phyloP scores from a whole-genome alignment of 1,139 yeast species.

The Zygosaccharomyces pseudobailii region DNA sequence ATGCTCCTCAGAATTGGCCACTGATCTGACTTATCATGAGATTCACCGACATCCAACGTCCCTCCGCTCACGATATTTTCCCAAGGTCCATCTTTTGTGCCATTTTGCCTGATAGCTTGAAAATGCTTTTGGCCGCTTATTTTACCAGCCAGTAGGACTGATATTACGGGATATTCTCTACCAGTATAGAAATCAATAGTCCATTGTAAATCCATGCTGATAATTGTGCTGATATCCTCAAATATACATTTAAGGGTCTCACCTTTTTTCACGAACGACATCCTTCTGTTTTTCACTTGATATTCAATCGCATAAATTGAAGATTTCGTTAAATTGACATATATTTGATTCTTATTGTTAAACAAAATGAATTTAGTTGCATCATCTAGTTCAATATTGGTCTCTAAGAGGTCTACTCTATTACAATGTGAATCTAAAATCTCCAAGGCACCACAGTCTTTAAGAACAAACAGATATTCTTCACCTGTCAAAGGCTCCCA shows the following conservation, averaged over 20 bases:
- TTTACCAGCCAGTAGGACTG: slow-evolving; percentile 2
- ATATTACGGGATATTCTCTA: slow-evolving; percentile 8
- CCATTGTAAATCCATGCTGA: slow-evolving; percentile 12
- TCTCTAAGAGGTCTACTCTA: slow-evolving; percentile 14
- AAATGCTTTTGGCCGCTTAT: slow-evolving; percentile 4
- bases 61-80: slow-evolving; percentile 4
- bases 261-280: slow-evolving; percentile 7
- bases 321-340: slow-evolving; percentile 11
- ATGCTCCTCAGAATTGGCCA: slow-evolving; percentile 10
- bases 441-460: slow-evolving; percentile 19
- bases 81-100: slow-evolving; percentile 6
- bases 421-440: slow-evolving; percentile 11
- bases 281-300: slow-evolving; percentile 1
- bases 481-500: slow-evolving; percentile 11
- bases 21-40: background rate
- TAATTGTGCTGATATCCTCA: slow-evolving; percentile 6
- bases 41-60: background rate
- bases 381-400: slow-evolving; percentile 7
- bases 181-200: slow-evolving; percentile 5
- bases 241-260: slow-evolving; percentile 5
- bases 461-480: slow-evolving; percentile 16
- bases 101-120: slow-evolving; percentile 10
- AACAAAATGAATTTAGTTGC: slow-evolving; percentile 6
- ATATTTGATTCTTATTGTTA: slow-evolving; percentile 17
- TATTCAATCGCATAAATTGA: slow-evolving; percentile 9